These are phyloP conservation scores for Kwoniella shivajii DNA, from an alignment of 1,284 basidiomycete species.

Conservation along the genomic window DNA sequence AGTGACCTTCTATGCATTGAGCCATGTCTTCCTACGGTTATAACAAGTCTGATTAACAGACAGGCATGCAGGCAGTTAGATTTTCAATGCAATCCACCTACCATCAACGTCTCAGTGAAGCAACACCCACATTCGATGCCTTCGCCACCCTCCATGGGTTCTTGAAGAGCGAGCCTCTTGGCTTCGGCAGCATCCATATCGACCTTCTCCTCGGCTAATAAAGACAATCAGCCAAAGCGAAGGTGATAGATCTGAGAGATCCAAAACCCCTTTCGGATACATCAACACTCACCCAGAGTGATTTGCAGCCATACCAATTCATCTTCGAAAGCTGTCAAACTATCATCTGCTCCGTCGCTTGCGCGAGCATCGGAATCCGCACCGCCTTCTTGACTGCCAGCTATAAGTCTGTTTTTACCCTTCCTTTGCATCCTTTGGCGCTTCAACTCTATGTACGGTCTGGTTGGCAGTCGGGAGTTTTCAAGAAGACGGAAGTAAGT, in stretches of 20 bases:
- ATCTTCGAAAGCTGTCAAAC: slow-evolving; percentile 57
- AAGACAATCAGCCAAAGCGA: neutral
- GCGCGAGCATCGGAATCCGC: neutral
- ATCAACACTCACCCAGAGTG: slow-evolving; percentile 40
- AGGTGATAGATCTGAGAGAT: too few species aligned
- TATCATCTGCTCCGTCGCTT: slow-evolving; percentile 23
- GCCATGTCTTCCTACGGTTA: slow-evolving; percentile 69
- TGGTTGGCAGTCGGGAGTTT: slow-evolving; percentile 13
- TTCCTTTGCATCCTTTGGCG: slow-evolving; percentile 44
- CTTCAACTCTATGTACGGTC: slow-evolving; percentile 37
- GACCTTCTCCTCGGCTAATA: slow-evolving; percentile 43
- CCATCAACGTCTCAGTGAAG: slow-evolving; percentile 69
- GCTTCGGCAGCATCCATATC: slow-evolving; percentile 43
- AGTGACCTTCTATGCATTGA: slow-evolving; percentile 78
- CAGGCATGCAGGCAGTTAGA: neutral
- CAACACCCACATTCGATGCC: slow-evolving; percentile 82
- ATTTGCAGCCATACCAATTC: slow-evolving; percentile 58
- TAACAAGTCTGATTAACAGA: neutral
- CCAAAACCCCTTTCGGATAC: too few species aligned
- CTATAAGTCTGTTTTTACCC: slow-evolving; percentile 49
- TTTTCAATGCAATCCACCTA: slow-evolving; percentile 54
- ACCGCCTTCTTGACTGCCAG: neutral
- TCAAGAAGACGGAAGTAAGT: slow-evolving; percentile 30
- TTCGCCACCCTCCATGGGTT: slow-evolving; percentile 54
- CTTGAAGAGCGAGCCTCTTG: slow-evolving; percentile 54